Base-by-base conservation (phyloP, 23 red algal genomes). In the Cyanidioschyzon merolae region DNA sequence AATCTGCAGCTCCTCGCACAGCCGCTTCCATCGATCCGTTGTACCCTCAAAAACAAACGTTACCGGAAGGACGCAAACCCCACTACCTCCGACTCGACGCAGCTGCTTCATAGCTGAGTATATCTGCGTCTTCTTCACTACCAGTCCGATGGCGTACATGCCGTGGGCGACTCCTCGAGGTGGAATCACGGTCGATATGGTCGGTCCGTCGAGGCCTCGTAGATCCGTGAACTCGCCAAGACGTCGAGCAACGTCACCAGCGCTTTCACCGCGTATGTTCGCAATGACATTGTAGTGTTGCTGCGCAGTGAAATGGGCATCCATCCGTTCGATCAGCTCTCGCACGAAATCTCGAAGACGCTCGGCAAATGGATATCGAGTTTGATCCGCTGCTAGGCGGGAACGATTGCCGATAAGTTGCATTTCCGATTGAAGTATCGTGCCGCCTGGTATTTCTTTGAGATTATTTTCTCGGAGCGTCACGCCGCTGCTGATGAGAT, bases 71-170 rank as follows among this genome's bases (percentile, higher is more conserved):
- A 98, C 94, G 57, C 88, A 91, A 36, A 98, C 94, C 0, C 94
- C 94, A 39, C 85, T 82, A 30, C 94, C 94, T n/a, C 94, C 94
- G 34, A 98, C 86, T 36, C 85, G 59, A 50, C 94, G 80, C 63
- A 98, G 82, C 74, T 98, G 88, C 63, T 84, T 80, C 36, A 98
- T 88, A 1, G 94, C 88, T 32, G 77, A 74, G 36, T 98, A 98
- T 0, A 98, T 39, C 37, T 80, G 71, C 27, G 83, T 76, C 83
- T 98, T 98, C 58, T 84, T 84, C 26, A 98, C 74, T 0, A 98
- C 89, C 45, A 98, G 80, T 57, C 88, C 87, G 51, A 98, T 89
- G 29, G 94, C 94, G 79, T 98, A 98, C 94, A 98, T 98, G 37
- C 94, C 94, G n/a, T 83, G 74, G 3, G 84, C 88, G 21, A 83